Conservation (phyloP, 495 filamentous ascomycete genomes). For the Bryoglossum gracile region DNA sequence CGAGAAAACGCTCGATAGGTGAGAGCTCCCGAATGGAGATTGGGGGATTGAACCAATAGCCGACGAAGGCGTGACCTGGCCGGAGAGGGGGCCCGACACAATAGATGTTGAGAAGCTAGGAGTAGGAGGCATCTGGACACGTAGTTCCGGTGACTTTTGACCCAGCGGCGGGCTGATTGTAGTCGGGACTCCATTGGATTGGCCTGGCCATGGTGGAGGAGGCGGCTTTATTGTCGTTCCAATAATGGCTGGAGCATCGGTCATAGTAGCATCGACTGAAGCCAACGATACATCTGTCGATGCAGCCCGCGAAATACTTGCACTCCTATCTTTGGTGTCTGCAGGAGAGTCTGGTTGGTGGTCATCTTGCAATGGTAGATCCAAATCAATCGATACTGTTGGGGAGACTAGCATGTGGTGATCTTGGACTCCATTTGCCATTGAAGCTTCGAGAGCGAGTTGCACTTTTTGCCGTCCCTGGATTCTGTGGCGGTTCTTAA, state of each 20-base stretch:
- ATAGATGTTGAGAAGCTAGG: conserved; percentile 33
- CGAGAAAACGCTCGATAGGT: conserved; percentile 33
- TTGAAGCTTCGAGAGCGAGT: background rate
- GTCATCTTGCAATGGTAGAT: conserved; percentile 9
- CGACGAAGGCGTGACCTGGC: conserved; percentile 34
- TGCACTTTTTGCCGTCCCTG: background rate
- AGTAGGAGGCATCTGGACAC: conserved; percentile 41
- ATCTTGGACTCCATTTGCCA: conserved; percentile 2
- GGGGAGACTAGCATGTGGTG: conserved; percentile 8
- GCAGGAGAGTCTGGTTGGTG: conserved; percentile 12
- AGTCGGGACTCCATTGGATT: background rate
- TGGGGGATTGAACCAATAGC: conserved; percentile 38
- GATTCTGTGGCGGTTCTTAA: conserved; percentile 38
- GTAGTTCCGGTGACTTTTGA: conserved; percentile 33
- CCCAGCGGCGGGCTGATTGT: background rate
- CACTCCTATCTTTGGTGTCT: conserved; percentile 10
- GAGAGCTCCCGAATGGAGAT: conserved; percentile 43
- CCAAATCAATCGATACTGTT: conserved; percentile 18
- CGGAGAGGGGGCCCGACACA: conserved; percentile 17
- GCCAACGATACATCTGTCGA: conserved; percentile 12
- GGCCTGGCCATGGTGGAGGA: conserved; percentile 20
- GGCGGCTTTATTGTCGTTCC: conserved; percentile 23
- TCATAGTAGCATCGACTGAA: conserved; percentile 15
- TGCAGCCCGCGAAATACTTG: conserved; percentile 17
- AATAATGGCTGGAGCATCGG: conserved; percentile 15